Conservation (phyloP, 176 grass and related monocot species). For the Raddia distichophylla region DNA sequence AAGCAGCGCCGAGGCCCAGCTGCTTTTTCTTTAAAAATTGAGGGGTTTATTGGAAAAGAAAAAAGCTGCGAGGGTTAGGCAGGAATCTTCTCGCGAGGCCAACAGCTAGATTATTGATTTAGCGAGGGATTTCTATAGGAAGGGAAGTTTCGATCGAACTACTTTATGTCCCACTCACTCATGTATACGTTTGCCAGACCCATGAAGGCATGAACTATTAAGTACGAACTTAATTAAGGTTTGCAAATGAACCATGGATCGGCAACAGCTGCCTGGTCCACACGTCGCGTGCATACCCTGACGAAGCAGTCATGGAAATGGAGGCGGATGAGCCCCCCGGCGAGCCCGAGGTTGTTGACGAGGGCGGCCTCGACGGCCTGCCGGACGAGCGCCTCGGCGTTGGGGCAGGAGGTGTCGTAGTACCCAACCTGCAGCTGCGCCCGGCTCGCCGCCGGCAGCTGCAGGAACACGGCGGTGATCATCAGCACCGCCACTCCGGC, state of each 20-base stretch:
- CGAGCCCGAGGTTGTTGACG: conserved; percentile 62
- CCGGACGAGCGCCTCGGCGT: conserved; percentile 63
- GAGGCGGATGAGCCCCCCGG: conserved; percentile 70
- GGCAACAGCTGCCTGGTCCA: background rate
- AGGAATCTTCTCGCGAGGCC: no score
- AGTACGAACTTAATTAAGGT: no score
- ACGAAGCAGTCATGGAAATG: conserved; percentile 91
- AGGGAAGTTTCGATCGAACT: no score
- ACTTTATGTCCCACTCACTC: no score
- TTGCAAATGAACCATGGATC: background rate
- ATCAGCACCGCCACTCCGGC: conserved; percentile 23
- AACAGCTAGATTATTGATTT: no score
- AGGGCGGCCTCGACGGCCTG: conserved; percentile 64
- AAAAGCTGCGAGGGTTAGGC: no score
- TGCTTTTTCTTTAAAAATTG: no score
- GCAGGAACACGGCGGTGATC: conserved; percentile 26
- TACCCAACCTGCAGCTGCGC: conserved; percentile 64
- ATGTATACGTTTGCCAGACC: no score
- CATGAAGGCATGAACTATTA: no score
- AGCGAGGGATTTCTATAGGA: no score
- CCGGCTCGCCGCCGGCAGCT: conserved; percentile 35
- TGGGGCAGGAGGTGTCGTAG: conserved; percentile 61
- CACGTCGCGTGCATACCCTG: conserved; percentile 33
- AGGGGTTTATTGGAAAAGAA: no score
- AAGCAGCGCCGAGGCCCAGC: no score